phyloP scores from a whole-genome alignment of 2,329 filamentous ascomycete species.

The Tolypocladium pustulatum region DNA sequence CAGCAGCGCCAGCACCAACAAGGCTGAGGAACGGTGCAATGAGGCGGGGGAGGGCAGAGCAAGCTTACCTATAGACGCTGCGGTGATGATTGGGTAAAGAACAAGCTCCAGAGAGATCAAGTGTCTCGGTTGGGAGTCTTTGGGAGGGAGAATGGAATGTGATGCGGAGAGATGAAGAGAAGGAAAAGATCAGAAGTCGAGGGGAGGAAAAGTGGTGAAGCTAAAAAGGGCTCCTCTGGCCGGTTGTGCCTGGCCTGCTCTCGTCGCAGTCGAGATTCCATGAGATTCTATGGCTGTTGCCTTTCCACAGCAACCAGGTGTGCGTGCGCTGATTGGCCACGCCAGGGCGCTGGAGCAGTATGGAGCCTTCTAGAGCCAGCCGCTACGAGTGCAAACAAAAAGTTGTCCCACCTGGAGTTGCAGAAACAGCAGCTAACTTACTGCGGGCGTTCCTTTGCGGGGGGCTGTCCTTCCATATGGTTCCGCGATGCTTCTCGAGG shows the following conservation, averaged over 20 bases:
- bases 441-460: not conserved
- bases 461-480: not conserved
- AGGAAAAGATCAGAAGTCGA: conserved; percentile 12
- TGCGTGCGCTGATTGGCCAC: conserved; percentile 15
- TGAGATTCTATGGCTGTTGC: conserved; percentile 31
- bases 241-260: conserved; percentile 13
- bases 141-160: conserved; percentile 6
- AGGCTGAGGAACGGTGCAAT: not conserved
- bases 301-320: conserved; percentile 13
- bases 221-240: conserved; percentile 23
- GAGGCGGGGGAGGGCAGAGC: not conserved
- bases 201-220: conserved; percentile 13
- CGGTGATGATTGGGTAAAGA: conserved; percentile 4
- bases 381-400: not conserved
- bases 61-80: conserved; percentile 12
- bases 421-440: not conserved
- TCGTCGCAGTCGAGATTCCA: conserved; percentile 27
- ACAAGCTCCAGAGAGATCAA: conserved; percentile 4
- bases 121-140: conserved; percentile 2
- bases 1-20: not conserved
- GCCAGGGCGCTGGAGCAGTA: conserved; percentile 2
- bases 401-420: not conserved
- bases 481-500: not conserved
- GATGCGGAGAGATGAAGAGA: conserved; percentile 10
- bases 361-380: conserved; percentile 16